Evolutionary conservation across 768 basidiomycete genomes (phyloP), one percentile per base, ranked within the genome.

Genomic region (Suillus sp.): DNA sequence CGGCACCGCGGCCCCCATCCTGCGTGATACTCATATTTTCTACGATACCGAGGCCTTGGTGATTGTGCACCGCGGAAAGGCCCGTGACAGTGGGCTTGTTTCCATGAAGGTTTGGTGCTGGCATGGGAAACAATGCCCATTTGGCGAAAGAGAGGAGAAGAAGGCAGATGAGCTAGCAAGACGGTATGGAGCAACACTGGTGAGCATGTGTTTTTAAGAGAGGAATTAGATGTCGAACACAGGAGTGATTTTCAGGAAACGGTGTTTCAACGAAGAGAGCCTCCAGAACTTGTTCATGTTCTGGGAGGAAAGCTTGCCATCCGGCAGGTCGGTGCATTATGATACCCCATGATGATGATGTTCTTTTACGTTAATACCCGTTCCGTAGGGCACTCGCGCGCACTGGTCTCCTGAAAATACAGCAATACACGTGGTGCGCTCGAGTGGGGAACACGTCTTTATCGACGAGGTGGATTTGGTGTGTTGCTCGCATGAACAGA

Each of bases 371-470:
- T 35, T 62, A 30, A 54, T 58, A 51, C 58, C 32, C 55, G 63
- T 66, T 16, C 43, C 14, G 37, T 61, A 93, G 88, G 92, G 92
- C 22, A 77, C 83, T 34, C 83, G 92, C 54, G 80, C 79, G 7
- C 90, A 88, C 69, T 94, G 93, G 93, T 84, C 85, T 13, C 71
- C 83, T 1, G 92, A 93, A 56, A 93, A 94, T 66, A 92, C 91
- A 6, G 80, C 91, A 1, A 92, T 95, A 90, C 92, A 93, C 64
- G 77, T 87, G 55, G 80, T 93, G 38, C 83, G 91, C 61, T 81
- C 80, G 1, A 68, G 72, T 9, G 69, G 77, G 20, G 84, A 83
- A 3, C 75, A 83, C 14, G 74, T 89, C 34, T 78, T 83, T 63
- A 85, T 93, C 61, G 91, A 93, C 66, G 89, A 93, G 69, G 78